Evolutionary conservation across 139 green algal species (phyloP).

Genomic region (Astrephomene gubernaculifera): DNA sequence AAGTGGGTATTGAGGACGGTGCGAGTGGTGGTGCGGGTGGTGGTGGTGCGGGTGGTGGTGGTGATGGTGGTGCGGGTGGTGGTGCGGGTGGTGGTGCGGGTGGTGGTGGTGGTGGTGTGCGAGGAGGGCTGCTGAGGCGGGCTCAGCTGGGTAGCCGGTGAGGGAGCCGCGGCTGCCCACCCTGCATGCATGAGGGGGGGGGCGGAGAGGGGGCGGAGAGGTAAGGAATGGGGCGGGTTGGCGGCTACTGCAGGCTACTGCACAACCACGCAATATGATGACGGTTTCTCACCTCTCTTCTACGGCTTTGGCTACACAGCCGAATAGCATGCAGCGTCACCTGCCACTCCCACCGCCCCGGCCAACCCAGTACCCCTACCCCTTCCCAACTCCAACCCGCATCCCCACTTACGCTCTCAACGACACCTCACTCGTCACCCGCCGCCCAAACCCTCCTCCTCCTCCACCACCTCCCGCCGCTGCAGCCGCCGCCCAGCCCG

Average conservation of each 20-base stretch:
- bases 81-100: too few relatives aligned
- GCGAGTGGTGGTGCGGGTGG: too few relatives aligned
- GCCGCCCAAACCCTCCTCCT: neutral
- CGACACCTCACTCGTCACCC: slow-evolving; percentile 13
- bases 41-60: too few relatives aligned
- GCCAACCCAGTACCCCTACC: too few relatives aligned
- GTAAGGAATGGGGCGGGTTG: neutral
- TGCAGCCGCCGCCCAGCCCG: neutral
- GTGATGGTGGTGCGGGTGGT: too few relatives aligned
- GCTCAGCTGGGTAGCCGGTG: too few relatives aligned
- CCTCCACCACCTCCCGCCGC: neutral
- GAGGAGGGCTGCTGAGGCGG: too few relatives aligned
- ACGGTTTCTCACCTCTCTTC: neutral
- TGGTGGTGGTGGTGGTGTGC: too few relatives aligned
- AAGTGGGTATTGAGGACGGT: too few relatives aligned
- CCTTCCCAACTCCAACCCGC: too few relatives aligned
- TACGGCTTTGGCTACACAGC: neutral
- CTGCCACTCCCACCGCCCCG: neutral
- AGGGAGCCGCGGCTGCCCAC: neutral
- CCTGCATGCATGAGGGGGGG: neutral
- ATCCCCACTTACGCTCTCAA: slow-evolving; percentile 4
- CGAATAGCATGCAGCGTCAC: too few relatives aligned
- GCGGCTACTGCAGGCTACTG: neutral
- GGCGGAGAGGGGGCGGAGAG: neutral
- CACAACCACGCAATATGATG: neutral